Evolutionary conservation across 257 asterid species (phyloP).

Genomic region (Solanum infundibuliforme): DNA sequence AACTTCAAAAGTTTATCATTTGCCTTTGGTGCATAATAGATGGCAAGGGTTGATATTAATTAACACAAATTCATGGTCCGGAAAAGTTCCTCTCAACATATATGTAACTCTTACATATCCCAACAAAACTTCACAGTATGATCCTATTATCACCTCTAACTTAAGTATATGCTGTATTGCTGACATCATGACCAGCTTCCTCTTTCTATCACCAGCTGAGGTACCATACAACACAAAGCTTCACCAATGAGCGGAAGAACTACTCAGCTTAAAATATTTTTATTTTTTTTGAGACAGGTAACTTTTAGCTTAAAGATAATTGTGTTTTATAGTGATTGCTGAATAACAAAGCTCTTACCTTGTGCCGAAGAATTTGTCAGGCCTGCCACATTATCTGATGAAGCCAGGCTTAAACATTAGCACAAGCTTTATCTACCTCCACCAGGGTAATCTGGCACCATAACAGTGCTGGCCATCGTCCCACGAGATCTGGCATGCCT

Average conservation of each 20-base stretch:
- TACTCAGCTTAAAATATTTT: not conserved
- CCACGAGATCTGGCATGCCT: slow-evolving; percentile 82
- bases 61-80: slow-evolving; percentile 10
- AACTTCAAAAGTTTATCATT: not conserved
- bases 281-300: too few species aligned
- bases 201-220: not conserved
- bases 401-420: not conserved
- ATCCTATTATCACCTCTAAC: not conserved
- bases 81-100: slow-evolving; percentile 2
- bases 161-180: not conserved
- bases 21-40: not conserved
- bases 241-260: not conserved
- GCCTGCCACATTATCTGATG: not conserved
- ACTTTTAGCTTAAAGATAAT: not conserved
- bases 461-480: slow-evolving; percentile 58
- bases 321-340: not conserved
- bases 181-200: not conserved
- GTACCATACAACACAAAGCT: not conserved
- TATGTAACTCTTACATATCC: not conserved
- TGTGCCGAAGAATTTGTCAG: not conserved
- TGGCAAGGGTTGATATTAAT: not conserved
- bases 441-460: slow-evolving; percentile 85
- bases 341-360: not conserved
- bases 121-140: not conserved
- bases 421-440: slow-evolving; percentile 35